A percentile compares a stretch with the other conserved stretches of the same genome.
Evolutionary conservation across 2,329 filamentous ascomycete species (phyloP).

Genomic region (Rugonectria rugulosa): DNA sequence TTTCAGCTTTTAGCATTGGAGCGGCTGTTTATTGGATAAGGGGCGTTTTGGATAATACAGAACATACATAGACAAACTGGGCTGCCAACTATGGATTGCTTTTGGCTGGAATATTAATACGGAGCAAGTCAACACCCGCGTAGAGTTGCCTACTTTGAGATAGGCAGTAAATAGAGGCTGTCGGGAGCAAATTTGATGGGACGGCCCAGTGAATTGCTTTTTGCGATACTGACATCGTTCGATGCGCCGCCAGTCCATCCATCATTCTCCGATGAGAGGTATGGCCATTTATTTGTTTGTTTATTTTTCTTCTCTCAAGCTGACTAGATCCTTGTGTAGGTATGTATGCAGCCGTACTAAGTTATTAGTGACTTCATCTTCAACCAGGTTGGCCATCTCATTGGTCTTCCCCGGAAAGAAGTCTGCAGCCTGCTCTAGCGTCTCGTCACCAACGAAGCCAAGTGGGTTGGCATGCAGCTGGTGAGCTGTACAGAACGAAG

Average conservation of each 20-base stretch:
- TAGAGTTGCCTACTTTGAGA: conserved; percentile 8
- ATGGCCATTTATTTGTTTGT: background rate
- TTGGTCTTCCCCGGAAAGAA: conserved; percentile 21
- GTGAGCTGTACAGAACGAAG: too few relatives aligned
- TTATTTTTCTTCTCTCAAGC: background rate
- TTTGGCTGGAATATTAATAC: background rate
- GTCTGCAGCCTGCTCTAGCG: conserved; percentile 18
- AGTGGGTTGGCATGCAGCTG: too few relatives aligned
- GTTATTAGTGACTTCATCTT: too few relatives aligned
- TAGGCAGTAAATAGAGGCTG: conserved; percentile 9
- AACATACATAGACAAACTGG: conserved; percentile 1
- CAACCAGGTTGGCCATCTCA: background rate
- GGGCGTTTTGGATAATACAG: conserved; percentile 15
- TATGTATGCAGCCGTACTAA: too few relatives aligned
- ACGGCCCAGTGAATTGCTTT: conserved; percentile 1
- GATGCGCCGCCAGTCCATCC: conserved; percentile 7
- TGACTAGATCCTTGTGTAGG: conserved; percentile 4
- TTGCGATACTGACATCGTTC: conserved; percentile 1
- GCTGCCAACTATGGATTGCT: background rate
- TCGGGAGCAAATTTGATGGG: background rate
- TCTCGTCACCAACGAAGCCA: background rate
- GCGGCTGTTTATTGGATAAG: conserved; percentile 1
- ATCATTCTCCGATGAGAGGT: background rate
- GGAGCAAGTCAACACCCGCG: background rate
- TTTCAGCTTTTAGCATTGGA: background rate